Evolutionary conservation across 106 monocot species (phyloP).

Genomic region (Dactylorhiza incarnata): DNA sequence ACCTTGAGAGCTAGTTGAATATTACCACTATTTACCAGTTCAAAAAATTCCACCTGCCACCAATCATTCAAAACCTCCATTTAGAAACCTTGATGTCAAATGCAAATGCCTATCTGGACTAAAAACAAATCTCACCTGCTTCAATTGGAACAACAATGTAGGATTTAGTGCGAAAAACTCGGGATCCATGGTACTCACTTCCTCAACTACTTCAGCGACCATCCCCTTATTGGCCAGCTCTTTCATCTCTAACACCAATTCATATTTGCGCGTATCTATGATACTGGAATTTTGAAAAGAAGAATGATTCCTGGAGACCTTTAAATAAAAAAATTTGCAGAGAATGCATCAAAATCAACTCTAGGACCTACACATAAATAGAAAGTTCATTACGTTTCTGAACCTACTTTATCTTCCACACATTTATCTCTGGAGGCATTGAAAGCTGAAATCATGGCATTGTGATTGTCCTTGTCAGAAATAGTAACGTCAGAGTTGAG

Average conservation of each 20-base stretch:
- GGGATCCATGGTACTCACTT: constrained; percentile 80
- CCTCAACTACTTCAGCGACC: constrained; percentile 84
- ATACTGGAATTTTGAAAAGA: constrained; percentile 25
- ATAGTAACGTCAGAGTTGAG: constrained; percentile 6
- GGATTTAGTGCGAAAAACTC: constrained; percentile 79
- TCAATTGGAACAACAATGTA: constrained; percentile 80
- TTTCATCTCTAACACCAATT: constrained; percentile 67
- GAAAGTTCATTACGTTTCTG: background rate
- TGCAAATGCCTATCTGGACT: background rate
- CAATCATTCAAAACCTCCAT: constrained; percentile 2
- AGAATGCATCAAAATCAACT: background rate
- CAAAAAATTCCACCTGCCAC: constrained; percentile 88
- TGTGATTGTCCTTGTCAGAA: constrained; percentile 9
- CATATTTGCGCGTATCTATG: constrained; percentile 49
- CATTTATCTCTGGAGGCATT: constrained; percentile 18
- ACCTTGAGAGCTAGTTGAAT: constrained; percentile 59
- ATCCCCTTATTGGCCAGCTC: constrained; percentile 78
- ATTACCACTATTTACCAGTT: constrained; percentile 64
- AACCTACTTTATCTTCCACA: constrained; percentile 46
- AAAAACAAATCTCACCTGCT: constrained; percentile 50
- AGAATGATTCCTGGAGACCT: constrained; percentile 34
- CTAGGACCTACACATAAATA: background rate
- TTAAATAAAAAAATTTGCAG: constrained; percentile 11
- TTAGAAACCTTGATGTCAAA: background rate
- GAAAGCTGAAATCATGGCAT: constrained; percentile 5